A percentile compares a stretch with the other conserved stretches of the same genome.
phyloP scores from a whole-genome alignment of 2,329 filamentous ascomycete genomes.

The Penicillium expansum region DNA sequence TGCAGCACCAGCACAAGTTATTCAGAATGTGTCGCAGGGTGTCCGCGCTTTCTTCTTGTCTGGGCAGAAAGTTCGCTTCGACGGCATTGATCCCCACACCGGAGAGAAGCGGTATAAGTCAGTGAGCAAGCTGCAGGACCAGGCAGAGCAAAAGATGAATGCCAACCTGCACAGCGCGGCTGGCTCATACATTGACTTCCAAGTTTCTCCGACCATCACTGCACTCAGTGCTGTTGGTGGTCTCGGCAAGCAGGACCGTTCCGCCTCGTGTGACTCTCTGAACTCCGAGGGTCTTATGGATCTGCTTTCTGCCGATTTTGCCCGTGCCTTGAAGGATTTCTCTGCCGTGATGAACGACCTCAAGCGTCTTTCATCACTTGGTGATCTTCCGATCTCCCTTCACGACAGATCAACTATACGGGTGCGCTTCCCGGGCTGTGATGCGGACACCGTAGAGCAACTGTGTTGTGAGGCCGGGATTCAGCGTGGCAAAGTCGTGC shows the following conservation, averaged over 20 bases:
- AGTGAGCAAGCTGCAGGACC: constrained; percentile 71
- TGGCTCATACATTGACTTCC: constrained; percentile 86
- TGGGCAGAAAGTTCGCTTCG: constrained; percentile 82
- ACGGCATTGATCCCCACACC: constrained; percentile 65
- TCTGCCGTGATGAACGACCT: constrained; percentile 77
- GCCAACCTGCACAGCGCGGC: constrained; percentile 53
- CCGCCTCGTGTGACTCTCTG: constrained; percentile 55
- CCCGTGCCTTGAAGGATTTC: constrained; percentile 78
- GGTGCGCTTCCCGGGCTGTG: constrained; percentile 87
- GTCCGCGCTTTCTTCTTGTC: constrained; percentile 90
- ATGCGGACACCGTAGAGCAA: constrained; percentile 73
- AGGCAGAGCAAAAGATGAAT: constrained; percentile 66
- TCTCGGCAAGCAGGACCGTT: constrained; percentile 27
- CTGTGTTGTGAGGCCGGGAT: constrained; percentile 88
- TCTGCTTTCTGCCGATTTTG: constrained; percentile 82
- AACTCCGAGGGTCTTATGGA: constrained; percentile 83
- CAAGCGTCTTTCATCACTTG: constrained; percentile 69
- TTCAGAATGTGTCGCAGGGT: constrained; percentile 92
- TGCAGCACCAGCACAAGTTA: constrained; percentile 79
- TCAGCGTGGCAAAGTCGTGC: constrained; percentile 70
- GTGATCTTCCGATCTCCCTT: constrained; percentile 78
- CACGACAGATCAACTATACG: constrained; percentile 66
- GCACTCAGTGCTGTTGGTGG: constrained; percentile 69
- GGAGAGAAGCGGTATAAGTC: constrained; percentile 78
- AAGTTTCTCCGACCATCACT: constrained; percentile 83